Conservation (phyloP, 257 asterid genomes). For the Oldenlandia corymbosa region DNA sequence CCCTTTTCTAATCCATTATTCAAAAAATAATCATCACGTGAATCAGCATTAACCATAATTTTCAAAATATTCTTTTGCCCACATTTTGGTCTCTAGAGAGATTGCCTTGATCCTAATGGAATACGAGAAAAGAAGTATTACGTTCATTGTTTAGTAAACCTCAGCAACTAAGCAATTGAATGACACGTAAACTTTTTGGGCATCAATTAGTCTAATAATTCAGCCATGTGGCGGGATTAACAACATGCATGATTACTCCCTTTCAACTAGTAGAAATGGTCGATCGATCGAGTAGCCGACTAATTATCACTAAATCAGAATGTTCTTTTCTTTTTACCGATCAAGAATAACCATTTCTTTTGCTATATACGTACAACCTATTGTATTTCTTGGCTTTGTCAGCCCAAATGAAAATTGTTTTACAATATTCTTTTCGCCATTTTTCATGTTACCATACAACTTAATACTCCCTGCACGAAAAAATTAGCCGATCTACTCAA, state of each 20-base stretch:
- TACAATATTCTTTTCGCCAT: no score
- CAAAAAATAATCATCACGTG: no score
- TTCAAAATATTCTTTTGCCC: not conserved
- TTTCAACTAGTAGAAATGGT: not conserved
- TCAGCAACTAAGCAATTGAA: not conserved
- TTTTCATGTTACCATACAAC: no score
- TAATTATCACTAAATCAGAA: not conserved
- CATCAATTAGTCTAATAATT: not conserved
- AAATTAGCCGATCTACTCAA: no score
- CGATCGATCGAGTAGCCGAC: not conserved
- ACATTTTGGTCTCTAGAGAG: no score
- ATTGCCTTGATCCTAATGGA: not conserved
- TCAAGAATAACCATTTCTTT: no score
- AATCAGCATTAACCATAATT: not conserved
- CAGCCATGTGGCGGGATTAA: not conserved
- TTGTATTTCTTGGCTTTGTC: not conserved
- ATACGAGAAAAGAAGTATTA: no score
- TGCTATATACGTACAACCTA: no score
- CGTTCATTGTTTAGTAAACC: not conserved
- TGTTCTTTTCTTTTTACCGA: no score
- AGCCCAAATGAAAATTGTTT: no score
- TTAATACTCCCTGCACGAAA: no score
- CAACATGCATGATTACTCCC: not conserved
- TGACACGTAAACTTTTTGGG: not conserved
- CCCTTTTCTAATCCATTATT: no score